Base-by-base conservation (phyloP, 1,139 yeast species). In the Candida tropicalis region DNA sequence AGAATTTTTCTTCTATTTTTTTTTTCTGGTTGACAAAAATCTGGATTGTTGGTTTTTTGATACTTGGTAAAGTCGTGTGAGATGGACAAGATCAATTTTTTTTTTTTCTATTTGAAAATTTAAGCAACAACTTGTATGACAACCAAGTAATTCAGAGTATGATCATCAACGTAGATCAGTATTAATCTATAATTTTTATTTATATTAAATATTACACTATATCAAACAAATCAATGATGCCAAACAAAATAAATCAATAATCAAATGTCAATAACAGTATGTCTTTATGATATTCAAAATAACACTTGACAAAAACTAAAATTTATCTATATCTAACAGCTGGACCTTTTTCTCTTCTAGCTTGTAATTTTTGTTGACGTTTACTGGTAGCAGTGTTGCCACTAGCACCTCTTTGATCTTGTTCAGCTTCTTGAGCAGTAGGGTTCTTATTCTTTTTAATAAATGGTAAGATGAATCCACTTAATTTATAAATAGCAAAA, bases 401-500 rank as follows among this genome's bases (percentile, higher is more conserved):
- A 17, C 18, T 35, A 3, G 18, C 28, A 6, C 24, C 27, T 11
- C 22, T 29, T 10, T 34, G 37, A 11, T 15, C 35, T 12, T 26
- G 16, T 20, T 24, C 37, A 18, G 15, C 22, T 15, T 18, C 18
- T 20, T 20, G 11, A 8, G 28, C 35, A 31, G 33, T 32, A 12
- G 22, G 15, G 13, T 44, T 51, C 7, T 48, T 49, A 6, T 45
- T 46, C 18, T 55, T 48, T 11, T 49, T 42, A 33, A 59, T 52
- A 39, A 57, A 62, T 24, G 63, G 63, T 38, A 55, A 43, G 16
- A 57, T 56, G 24, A 59, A 42, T 12, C 57, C 59, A 44, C 47
- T 72, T 8, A 80, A 55, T 60, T 82, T 84, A 63, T 77, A 84
- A 4, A 59, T 60, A 0, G 84, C 86, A 62, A 70, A 86, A 0